A percentile compares a stretch with the other conserved stretches of the same genome.
Evolutionary conservation across 495 filamentous ascomycete genomes (phyloP).

Genomic region (Rhypophila decipiens): DNA sequence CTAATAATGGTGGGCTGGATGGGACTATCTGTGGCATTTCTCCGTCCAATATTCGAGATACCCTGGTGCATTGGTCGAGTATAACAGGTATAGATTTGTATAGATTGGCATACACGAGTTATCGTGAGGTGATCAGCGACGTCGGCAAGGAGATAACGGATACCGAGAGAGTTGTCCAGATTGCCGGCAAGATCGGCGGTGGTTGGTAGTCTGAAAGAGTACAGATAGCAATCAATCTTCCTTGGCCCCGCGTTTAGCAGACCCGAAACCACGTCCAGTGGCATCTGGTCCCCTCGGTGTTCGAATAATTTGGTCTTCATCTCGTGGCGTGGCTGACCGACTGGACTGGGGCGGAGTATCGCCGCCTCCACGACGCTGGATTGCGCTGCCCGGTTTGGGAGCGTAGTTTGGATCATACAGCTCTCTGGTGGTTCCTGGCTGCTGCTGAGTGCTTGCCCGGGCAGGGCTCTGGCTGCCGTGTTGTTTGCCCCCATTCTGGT

Average conservation of each 20-base stretch:
- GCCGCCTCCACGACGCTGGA: slow-evolving; percentile 48
- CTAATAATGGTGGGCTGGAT: slow-evolving; percentile 12
- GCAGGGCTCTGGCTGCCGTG: slow-evolving; percentile 14
- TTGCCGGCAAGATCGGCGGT: slow-evolving; percentile 88
- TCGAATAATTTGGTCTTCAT: slow-evolving; percentile 51
- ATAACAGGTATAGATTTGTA: slow-evolving; percentile 63
- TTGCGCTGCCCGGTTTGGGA: slow-evolving; percentile 47
- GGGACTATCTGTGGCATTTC: slow-evolving; percentile 50
- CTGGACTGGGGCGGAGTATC: slow-evolving; percentile 37
- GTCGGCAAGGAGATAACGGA: slow-evolving; percentile 71
- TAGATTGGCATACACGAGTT: slow-evolving; percentile 75
- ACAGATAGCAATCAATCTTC: slow-evolving; percentile 27
- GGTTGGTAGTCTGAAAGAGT: slow-evolving; percentile 61
- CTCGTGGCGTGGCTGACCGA: slow-evolving; percentile 39
- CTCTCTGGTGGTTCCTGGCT: slow-evolving; percentile 28
- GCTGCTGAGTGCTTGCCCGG: slow-evolving; percentile 13
- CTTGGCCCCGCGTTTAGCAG: slow-evolving; percentile 29
- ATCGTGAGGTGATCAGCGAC: slow-evolving; percentile 88
- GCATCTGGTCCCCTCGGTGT: slow-evolving; percentile 68
- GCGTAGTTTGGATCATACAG: slow-evolving; percentile 72
- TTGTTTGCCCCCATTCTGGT: slow-evolving; percentile 14
- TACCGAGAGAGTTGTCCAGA: slow-evolving; percentile 76
- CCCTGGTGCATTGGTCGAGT: slow-evolving; percentile 65
- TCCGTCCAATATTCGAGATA: slow-evolving; percentile 47
- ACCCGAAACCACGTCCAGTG: slow-evolving; percentile 65